A percentile compares a stretch with the other conserved stretches of the same genome.
Conservation (phyloP, 352 stramenopile species). For the Phytophthora hibernalis region DNA sequence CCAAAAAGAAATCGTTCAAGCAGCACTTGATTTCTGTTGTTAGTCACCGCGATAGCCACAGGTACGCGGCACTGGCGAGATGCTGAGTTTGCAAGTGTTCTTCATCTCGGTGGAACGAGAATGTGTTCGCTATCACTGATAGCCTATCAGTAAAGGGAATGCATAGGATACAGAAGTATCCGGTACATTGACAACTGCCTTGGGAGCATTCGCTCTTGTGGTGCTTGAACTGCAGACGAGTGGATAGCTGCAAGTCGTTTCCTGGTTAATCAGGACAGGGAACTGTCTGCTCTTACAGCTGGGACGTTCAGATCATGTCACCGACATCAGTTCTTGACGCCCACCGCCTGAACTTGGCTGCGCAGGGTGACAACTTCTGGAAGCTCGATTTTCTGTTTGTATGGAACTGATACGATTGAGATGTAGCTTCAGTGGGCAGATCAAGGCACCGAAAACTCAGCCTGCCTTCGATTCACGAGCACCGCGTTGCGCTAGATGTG, state of each 20-base stretch:
- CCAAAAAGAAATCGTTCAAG: slow-evolving; percentile 27
- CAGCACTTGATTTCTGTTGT: slow-evolving; percentile 18
- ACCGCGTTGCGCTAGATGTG: not conserved
- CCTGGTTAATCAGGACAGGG: slow-evolving; percentile 3
- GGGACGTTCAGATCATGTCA: slow-evolving; percentile 29
- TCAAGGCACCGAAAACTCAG: not conserved
- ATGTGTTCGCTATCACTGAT: too few species aligned
- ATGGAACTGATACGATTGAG: slow-evolving; percentile 8
- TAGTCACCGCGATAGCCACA: not conserved
- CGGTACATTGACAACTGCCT: slow-evolving; percentile 14
- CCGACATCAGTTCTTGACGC: slow-evolving; percentile 12
- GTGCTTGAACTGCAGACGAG: slow-evolving; percentile 6
- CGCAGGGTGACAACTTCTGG: slow-evolving; percentile 13
- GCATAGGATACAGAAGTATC: slow-evolving; percentile 15
- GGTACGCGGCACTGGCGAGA: not conserved
- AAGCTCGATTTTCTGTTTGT: slow-evolving; percentile 26
- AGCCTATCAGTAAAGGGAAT: slow-evolving; percentile 27
- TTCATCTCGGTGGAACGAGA: not conserved
- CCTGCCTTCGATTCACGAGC: not conserved
- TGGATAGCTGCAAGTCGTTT: slow-evolving; percentile 12
- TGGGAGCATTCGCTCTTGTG: slow-evolving; percentile 16
- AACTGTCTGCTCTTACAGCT: slow-evolving; percentile 34
- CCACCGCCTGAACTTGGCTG: slow-evolving; percentile 20
- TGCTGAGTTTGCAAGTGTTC: slow-evolving; percentile 7
- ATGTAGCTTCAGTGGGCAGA: slow-evolving; percentile 21